phyloP scores from a whole-genome alignment of 108 stramenopile genomes.

The Cyclotella kingstonii region DNA sequence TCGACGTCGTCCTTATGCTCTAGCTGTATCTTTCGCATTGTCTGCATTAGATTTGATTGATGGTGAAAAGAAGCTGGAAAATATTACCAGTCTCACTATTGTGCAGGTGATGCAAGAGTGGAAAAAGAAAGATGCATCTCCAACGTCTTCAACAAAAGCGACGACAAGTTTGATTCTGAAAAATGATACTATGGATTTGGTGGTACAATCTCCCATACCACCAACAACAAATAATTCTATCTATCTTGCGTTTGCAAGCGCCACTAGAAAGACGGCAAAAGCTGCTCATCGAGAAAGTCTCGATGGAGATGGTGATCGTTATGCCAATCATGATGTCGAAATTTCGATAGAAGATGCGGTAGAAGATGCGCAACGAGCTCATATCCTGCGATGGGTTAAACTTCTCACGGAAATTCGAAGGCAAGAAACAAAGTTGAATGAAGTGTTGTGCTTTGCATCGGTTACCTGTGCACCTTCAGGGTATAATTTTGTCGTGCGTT shows the following conservation, averaged over 20 bases:
- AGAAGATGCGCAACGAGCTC: slow-evolving; percentile 5
- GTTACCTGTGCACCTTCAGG: background rate
- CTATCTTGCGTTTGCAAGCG: slow-evolving; percentile 31
- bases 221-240: slow-evolving; percentile 13
- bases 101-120: slow-evolving; percentile 38
- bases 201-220: slow-evolving; percentile 7
- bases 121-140: slow-evolving; percentile 28
- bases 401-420: slow-evolving; percentile 36
- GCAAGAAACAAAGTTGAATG: slow-evolving; percentile 27
- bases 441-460: slow-evolving; percentile 17
- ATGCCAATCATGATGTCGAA: background rate
- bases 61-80: slow-evolving; percentile 2
- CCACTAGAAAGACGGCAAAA: slow-evolving; percentile 5
- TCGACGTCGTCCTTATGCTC: slow-evolving; percentile 26
- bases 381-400: slow-evolving; percentile 31
- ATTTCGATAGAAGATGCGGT: background rate
- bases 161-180: slow-evolving; percentile 1
- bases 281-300: background rate
- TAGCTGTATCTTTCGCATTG: slow-evolving; percentile 37
- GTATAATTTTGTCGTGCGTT: slow-evolving; percentile 15
- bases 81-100: slow-evolving; percentile 19
- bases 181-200: background rate
- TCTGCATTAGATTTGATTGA: slow-evolving; percentile 15
- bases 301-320: background rate
- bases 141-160: background rate